Evolutionary conservation across 495 filamentous ascomycete species (phyloP).

Genomic region (Daldinia decipiens): DNA sequence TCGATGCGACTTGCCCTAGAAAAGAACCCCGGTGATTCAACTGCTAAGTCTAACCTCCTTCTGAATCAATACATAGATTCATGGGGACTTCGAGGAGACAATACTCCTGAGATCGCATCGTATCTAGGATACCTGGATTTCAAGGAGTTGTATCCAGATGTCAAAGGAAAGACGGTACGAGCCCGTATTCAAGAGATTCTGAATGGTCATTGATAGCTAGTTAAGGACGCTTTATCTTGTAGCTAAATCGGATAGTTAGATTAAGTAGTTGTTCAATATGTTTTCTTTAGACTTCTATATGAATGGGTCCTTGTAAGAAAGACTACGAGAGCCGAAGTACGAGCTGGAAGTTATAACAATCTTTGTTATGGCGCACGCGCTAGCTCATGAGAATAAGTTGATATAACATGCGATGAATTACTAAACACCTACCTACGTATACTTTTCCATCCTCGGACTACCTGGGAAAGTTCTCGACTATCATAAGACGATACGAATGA

Average conservation of each 20-base stretch:
- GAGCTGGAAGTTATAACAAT: not conserved
- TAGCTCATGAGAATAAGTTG: no score
- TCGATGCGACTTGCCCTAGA: constrained; percentile 41
- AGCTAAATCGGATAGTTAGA: not conserved
- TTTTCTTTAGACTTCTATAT: not conserved
- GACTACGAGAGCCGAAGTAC: not conserved
- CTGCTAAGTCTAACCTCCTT: constrained; percentile 45
- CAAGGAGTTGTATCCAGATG: constrained; percentile 67
- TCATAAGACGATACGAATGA: no score
- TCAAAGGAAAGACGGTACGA: constrained; percentile 55
- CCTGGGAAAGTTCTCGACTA: no score
- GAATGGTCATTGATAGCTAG: constrained; percentile 1
- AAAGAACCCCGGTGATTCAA: constrained; percentile 46
- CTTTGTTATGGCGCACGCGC: no score
- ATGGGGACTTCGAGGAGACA: constrained; percentile 66
- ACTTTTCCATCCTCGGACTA: no score
- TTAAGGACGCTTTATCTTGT: not conserved
- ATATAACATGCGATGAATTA: no score
- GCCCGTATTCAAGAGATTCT: constrained; percentile 39
- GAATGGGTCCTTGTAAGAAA: not conserved
- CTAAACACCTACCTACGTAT: no score
- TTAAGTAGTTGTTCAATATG: not conserved
- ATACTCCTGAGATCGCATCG: constrained; percentile 65
- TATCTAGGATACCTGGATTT: constrained; percentile 68
- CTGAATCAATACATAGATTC: constrained; percentile 62